Evolutionary conservation across 2,329 filamentous ascomycete species (phyloP), one percentile per base, ranked within the genome.

Genomic region (Neoscytalidium dimidiatum): DNA sequence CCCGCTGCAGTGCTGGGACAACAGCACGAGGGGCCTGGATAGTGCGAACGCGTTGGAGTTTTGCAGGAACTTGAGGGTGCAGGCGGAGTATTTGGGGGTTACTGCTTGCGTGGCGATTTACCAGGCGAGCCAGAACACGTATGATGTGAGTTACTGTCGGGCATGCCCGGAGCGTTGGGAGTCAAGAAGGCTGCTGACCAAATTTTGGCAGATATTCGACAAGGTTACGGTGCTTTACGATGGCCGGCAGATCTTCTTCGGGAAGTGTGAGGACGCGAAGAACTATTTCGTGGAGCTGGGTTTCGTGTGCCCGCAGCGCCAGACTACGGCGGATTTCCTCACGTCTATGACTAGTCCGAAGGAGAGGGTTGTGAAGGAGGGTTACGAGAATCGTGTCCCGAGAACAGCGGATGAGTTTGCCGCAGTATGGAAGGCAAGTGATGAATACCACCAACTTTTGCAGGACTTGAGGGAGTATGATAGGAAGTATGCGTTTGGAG

Each of bases 11-110:
- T 90, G 88, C 66, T 95, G 92, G 91, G 92, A 92, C 72, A 92
- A 92, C 80, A 88, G 85, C 44, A 92, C 90, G 28, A 84, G 90
- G 78, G 90, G 90, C 77, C 81, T 92, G 33, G 90, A 92, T 77
- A 89, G 85, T 33, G 90, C 89, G 77, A 92, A 92, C 75, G 90
- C 90, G 61, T 84, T 92, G 66, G 89, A 92, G 75, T 92, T 92
- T 74, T 88, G 86, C 77, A 89, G 86, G 78, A 92, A 88, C 0
- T 80, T 92, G 8, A 85, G 88, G 41, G 81, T 89, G 58, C 85
- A 88, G 73, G 87, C 88, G 1, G 88, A 92, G 71, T 83, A 92
- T 33, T 89, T 88, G 67, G 83, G 84, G 67, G 86, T 80, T 73
- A 90, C 89, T 2, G 87, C 88, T 28, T 84, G 84, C 67, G 90